Conservation (phyloP, 2,329 filamentous ascomycete species). For the Pyricularia sp. region DNA sequence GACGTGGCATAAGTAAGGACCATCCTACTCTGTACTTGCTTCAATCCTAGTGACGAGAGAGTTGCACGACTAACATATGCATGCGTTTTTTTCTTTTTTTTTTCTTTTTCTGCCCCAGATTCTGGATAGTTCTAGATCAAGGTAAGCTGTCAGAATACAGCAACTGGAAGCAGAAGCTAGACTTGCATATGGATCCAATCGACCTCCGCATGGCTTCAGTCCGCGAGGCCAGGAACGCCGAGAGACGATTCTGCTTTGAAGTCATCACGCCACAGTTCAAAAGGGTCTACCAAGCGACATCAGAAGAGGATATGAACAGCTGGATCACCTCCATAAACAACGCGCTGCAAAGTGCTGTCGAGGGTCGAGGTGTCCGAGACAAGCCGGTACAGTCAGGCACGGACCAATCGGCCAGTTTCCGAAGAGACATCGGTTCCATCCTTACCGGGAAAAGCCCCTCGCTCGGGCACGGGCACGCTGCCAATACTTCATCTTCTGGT, state of each 20-base stretch:
- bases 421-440: slow-evolving; percentile 83
- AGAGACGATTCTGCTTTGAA: slow-evolving; percentile 93
- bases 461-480: slow-evolving; percentile 39
- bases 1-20: slow-evolving; percentile 89
- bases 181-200: slow-evolving; percentile 95
- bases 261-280: slow-evolving; percentile 95
- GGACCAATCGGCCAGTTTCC: slow-evolving; percentile 37
- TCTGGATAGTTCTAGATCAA: slow-evolving; percentile 97
- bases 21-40: not conserved
- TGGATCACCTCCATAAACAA: slow-evolving; percentile 98
- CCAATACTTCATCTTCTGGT: slow-evolving; percentile 32
- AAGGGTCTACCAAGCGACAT: slow-evolving; percentile 92
- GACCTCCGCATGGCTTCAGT: slow-evolving; percentile 95
- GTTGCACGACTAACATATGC: not conserved
- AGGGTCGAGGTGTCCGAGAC: slow-evolving; percentile 54
- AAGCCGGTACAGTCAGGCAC: slow-evolving; percentile 29
- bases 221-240: slow-evolving; percentile 84
- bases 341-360: slow-evolving; percentile 87
- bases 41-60: not conserved
- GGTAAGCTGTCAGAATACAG: slow-evolving; percentile 96
- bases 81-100: too few species aligned
- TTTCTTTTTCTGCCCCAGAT: slow-evolving; percentile 36
- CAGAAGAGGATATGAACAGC: slow-evolving; percentile 92
- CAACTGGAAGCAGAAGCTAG: slow-evolving; percentile 96
- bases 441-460: slow-evolving; percentile 84